Evolutionary conservation across 495 filamentous ascomycete species (phyloP), one percentile per base, ranked within the genome.

Genomic region (Durotheca rogersii): DNA sequence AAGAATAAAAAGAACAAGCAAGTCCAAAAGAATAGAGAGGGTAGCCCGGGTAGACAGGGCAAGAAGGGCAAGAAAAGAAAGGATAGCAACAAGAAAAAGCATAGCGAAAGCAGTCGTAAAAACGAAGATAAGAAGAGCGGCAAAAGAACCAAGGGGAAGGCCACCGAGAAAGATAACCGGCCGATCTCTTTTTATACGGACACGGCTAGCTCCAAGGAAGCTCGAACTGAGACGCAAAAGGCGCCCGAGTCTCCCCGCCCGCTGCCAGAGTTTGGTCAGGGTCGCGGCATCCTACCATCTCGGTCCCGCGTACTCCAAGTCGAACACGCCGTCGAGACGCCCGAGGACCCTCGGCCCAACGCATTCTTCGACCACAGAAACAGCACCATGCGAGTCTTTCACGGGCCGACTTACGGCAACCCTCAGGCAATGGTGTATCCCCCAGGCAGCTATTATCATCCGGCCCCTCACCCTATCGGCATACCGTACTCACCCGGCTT

Each of bases 321-420:
- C 5, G 75, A 78, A 48, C 72, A 77, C 41, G 52, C 63, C 6
- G 44, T 74, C 5, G 69, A 77, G 29, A 60, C 65, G 17, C 45
- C 60, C n/a, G 39, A 59, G 0, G 73, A 77, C 46, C 72, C 73
- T 14, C 66, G 63, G 1, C 76, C 76, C 14, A 80, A 80, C 51
- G 71, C 76, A 16, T 80, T 75, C 60, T 70, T 72, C 39, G 74
- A 78, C 48, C 44, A 57, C 16, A 53, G 62, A 9, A 64, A 59
- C 20, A 66, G 68, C 7, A 36, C 71, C 14, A 67, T 71, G 42
- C 70, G 72, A 2, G 71, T 78, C 34, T 80, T 77, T 41, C 74
- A 80, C 46, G 75, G 75, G 0, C 69, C 68, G 0, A 41, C 61
- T 17, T 78, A 73, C 46, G 76, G 75, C 35, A 75, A 73, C 53